A percentile compares a stretch with the other conserved stretches of the same genome.
Conservation (phyloP, 805 yeast genomes). For the Candida verbasci region DNA sequence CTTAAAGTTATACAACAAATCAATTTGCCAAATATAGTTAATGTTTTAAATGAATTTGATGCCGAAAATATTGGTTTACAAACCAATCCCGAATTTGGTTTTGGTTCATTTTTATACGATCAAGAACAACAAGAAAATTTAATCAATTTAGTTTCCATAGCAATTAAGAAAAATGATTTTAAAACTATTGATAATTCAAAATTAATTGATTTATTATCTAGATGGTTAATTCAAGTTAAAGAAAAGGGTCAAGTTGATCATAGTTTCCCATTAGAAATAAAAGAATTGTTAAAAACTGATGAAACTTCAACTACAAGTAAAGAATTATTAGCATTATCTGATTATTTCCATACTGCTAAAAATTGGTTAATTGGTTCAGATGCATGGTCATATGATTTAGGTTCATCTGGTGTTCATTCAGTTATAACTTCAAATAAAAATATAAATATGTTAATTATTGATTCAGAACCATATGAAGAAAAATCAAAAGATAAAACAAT, state of each 20-base stretch:
- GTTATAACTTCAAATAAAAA: constrained; percentile 71
- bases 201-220: constrained; percentile 54
- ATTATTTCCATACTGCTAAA: constrained; percentile 44
- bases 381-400: constrained; percentile 92
- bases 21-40: constrained; percentile 46
- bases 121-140: constrained; percentile 49
- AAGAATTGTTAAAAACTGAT: constrained; percentile 37
- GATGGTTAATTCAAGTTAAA: constrained; percentile 62
- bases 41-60: constrained; percentile 56
- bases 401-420: constrained; percentile 86
- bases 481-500: constrained; percentile 24
- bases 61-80: constrained; percentile 40
- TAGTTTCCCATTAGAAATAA: constrained; percentile 22
- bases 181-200: constrained; percentile 40
- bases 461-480: constrained; percentile 66
- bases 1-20: constrained; percentile 69
- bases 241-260: constrained; percentile 22
- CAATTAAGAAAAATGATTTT: constrained; percentile 44
- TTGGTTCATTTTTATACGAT: constrained; percentile 63
- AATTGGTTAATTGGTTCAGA: constrained; percentile 92
- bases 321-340: constrained; percentile 43
- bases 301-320: constrained; percentile 34
- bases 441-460: constrained; percentile 80
- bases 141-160: constrained; percentile 39
- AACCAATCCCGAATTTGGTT: constrained; percentile 81